phyloP scores from a whole-genome alignment of 495 filamentous ascomycete species.

The Talaromyces nanjingensis region DNA sequence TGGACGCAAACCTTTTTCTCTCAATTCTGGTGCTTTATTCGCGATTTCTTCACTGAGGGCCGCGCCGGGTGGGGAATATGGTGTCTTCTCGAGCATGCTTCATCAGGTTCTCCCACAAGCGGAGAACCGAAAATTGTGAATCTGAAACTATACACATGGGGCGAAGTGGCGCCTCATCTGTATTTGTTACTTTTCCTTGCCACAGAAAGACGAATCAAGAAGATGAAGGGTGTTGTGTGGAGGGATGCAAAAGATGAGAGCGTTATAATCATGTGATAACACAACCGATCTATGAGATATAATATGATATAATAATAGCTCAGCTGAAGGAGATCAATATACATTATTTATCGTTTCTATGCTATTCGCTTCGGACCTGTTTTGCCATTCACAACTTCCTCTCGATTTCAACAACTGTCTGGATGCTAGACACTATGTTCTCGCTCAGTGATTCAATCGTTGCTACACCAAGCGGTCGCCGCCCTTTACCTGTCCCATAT shows the following conservation, averaged over 20 bases:
- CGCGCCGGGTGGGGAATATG: constrained; percentile 64
- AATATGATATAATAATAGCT: neutral
- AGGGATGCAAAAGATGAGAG: constrained; percentile 32
- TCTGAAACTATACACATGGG: constrained; percentile 62
- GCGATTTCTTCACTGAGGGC: constrained; percentile 48
- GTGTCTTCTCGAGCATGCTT: constrained; percentile 35
- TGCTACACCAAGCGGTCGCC: too few species aligned
- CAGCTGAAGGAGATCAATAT: too few species aligned
- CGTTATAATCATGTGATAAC: neutral
- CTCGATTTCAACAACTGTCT: too few species aligned
- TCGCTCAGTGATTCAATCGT: too few species aligned
- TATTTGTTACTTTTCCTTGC: constrained; percentile 60
- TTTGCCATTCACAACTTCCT: too few species aligned
- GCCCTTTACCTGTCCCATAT: too few species aligned
- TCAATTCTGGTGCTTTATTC: constrained; percentile 56
- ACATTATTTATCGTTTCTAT: too few species aligned
- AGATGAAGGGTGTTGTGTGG: constrained; percentile 49
- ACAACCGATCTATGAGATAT: neutral
- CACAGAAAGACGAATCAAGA: constrained; percentile 48
- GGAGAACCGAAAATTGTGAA: constrained; percentile 12
- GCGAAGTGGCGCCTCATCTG: constrained; percentile 51
- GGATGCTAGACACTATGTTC: too few species aligned
- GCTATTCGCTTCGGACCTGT: too few species aligned
- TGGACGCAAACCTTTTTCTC: constrained; percentile 26
- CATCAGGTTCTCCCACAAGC: neutral